phyloP scores from a whole-genome alignment of 1,139 yeast genomes.

The Geotrichum reessii region DNA sequence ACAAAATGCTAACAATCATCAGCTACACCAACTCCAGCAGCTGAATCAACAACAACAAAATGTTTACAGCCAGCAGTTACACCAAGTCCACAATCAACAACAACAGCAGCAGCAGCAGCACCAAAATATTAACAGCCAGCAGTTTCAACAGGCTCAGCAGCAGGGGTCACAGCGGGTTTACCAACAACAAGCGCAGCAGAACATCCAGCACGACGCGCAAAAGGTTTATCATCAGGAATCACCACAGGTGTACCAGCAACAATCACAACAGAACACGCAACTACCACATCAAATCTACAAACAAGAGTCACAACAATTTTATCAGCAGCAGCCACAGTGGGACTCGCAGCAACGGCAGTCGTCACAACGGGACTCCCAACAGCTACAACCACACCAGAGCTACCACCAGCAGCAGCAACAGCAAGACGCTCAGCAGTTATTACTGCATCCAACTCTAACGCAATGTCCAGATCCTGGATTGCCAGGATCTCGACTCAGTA shows the following conservation, averaged over 20 bases:
- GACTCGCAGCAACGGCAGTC: no score
- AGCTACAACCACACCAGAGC: constrained; percentile 9
- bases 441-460: constrained; percentile 4
- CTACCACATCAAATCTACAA: no score
- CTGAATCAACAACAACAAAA: constrained; percentile 18
- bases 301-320: no score
- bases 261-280: no score
- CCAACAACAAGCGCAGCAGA: no score
- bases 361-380: background rate
- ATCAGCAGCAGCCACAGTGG: no score
- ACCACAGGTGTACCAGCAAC: no score
- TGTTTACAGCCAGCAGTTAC: constrained; percentile 19
- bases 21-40: constrained; percentile 18
- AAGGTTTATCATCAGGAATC: no score
- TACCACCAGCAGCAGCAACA: constrained; percentile 21
- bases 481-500: background rate
- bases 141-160: constrained; percentile 11
- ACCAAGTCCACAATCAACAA: constrained; percentile 14
- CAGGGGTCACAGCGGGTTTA: no score
- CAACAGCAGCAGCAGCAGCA: constrained; percentile 16
- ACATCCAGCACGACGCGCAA: no score
- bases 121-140: constrained; percentile 18
- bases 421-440: constrained; percentile 1
- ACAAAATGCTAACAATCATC: constrained; percentile 3
- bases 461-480: background rate